phyloP scores from a whole-genome alignment of 305 asterid genomes.

The Fraxinus dipetala region DNA sequence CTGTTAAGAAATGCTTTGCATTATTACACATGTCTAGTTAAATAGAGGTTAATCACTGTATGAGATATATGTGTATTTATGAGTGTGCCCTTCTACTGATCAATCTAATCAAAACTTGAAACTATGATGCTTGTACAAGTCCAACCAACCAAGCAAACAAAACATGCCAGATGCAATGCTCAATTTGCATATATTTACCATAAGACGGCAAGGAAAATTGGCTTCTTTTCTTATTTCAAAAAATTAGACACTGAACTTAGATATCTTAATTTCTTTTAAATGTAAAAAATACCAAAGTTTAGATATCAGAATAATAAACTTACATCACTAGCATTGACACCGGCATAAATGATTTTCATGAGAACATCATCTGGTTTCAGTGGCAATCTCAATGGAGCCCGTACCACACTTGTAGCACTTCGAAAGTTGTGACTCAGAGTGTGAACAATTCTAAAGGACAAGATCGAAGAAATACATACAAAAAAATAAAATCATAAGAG shows the following conservation, averaged over 20 bases:
- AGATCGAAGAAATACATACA: constrained; percentile 23
- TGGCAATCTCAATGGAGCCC: constrained; percentile 56
- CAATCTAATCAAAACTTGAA: constrained; percentile 2
- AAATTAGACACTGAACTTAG: not conserved
- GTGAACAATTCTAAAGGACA: constrained; percentile 70
- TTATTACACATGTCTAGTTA: constrained; percentile 21
- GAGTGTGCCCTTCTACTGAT: not conserved
- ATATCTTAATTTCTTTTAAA: constrained; percentile 12
- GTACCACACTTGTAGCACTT: constrained; percentile 69
- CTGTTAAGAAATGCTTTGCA: constrained; percentile 40
- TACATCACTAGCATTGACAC: constrained; percentile 98
- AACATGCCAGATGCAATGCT: not conserved
- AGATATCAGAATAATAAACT: constrained; percentile 34
- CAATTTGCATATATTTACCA: not conserved
- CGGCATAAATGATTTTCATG: constrained; percentile 85
- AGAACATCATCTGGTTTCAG: constrained; percentile 75
- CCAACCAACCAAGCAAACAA: constrained; percentile 13
- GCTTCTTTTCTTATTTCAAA: not conserved
- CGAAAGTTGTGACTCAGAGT: constrained; percentile 83
- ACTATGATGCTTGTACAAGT: constrained; percentile 20
- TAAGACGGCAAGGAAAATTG: not conserved
- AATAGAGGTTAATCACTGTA: not conserved
- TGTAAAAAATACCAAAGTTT: not conserved
- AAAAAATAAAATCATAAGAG: constrained; percentile 18
- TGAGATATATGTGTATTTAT: not conserved